Base-by-base conservation (phyloP, 1,284 basidiomycete genomes). In the Tilletiaria anomala region DNA sequence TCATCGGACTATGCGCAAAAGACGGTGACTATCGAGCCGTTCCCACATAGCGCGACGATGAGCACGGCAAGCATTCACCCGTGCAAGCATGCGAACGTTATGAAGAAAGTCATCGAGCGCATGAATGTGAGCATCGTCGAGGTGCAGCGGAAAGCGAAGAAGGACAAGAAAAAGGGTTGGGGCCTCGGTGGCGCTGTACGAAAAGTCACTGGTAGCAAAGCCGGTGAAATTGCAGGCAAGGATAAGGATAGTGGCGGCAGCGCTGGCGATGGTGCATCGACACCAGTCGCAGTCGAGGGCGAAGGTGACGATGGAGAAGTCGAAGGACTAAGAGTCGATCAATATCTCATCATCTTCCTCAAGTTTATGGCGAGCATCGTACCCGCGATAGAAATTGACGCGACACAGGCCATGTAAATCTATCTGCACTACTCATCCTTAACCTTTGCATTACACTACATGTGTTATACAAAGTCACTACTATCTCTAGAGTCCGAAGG, bases 21-120 rank as follows among this genome's bases (percentile, higher is more conserved):
- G 75, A 99, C 91, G 2, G 89, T 97, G 48, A 99, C 91, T 6
- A 93, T 96, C 69, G 91, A 99, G 67, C 78, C 83, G 1, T 99
- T 99, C 76, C 88, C 89, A 14, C 89, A 96, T 69, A 82, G 80
- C 0, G 43, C 81, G 89, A 68, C 78, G 81, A 6, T 32, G 55
- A 51, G 19, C 50, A 53, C 56, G 16, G 58, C 60, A 17, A 58
- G 88, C 84, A 89, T 99, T 8, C 91, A 99, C 66, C 91, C 91
- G 1, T 99, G 91, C 78, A 94, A 94, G 68, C 91, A 99, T 67
- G 86, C 89, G 0, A 86, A 80, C 65, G 93, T 99, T 42, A 99
- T 99, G 93, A 94, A 93, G 75, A 97, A 96, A 70, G 87, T 97
- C 53, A 94, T 97, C 61, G 89, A 94, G 68, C 76, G 89, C 42